phyloP scores from a whole-genome alignment of 495 filamentous ascomycete genomes.

The Evernia prunastri region DNA sequence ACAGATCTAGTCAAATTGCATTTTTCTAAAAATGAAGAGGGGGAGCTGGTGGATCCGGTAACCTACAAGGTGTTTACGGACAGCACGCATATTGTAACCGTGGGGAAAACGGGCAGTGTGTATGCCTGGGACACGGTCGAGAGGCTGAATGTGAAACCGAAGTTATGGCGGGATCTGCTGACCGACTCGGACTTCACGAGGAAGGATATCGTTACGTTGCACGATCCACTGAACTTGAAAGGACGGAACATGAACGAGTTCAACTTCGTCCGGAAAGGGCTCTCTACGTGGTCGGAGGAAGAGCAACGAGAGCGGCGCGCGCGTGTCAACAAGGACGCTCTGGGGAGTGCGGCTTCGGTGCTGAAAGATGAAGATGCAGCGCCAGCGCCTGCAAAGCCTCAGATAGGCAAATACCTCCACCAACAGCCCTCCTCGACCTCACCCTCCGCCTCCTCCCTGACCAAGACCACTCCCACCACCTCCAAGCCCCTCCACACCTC shows the following conservation, averaged over 20 bases:
- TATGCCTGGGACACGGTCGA: constrained; percentile 95
- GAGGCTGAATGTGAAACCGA: constrained; percentile 92
- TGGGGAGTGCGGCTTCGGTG: constrained; percentile 81
- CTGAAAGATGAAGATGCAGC: constrained; percentile 78
- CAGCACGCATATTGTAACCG: constrained; percentile 91
- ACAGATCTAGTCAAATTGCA: constrained; percentile 86
- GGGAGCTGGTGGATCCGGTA: constrained; percentile 91
- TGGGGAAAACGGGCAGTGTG: constrained; percentile 85
- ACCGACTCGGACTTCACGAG: constrained; percentile 81
- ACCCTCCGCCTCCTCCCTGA: constrained; percentile 6
- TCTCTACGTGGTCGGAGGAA: constrained; percentile 57
- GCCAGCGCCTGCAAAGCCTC: constrained; percentile 15
- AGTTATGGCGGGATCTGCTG: constrained; percentile 90
- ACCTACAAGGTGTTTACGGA: constrained; percentile 97
- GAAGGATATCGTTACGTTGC: constrained; percentile 91
- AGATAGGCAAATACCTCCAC: constrained; percentile 25
- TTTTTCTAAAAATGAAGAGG: constrained; percentile 87
- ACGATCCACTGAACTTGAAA: constrained; percentile 90
- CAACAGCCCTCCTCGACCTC: constrained; percentile 25
- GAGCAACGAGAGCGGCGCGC: constrained; percentile 53
- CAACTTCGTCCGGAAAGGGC: constrained; percentile 82
- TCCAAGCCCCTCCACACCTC: constrained; percentile 21
- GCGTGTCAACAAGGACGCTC: constrained; percentile 66
- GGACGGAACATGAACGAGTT: constrained; percentile 80
- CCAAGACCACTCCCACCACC: constrained; percentile 24